Evolutionary conservation across 2,329 filamentous ascomycete species (phyloP), one percentile per base, ranked within the genome.

Genomic region (Hypoxylon sp.): DNA sequence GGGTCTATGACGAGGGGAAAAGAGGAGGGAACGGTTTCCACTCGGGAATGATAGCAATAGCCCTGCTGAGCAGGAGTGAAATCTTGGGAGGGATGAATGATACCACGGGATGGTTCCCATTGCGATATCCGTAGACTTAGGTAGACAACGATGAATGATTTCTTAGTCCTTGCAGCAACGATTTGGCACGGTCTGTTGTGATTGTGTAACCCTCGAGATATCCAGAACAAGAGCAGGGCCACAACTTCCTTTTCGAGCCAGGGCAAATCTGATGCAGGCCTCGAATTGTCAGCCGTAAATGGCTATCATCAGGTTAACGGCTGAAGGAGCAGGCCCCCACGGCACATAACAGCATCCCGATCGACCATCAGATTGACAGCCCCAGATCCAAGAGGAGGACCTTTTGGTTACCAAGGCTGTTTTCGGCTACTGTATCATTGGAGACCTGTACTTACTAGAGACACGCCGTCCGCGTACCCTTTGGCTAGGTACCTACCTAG

Each of bases 21-120:
- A 65, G 68, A 48, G 39, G 65, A 21, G 35, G 63, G 62, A 37
- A 55, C 47, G 70, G 58, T 58, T 59, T 63, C 29, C 51, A 52
- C 21, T 39, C 11, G 35, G 35, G 35, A 57, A 60, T 57, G 35
- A 27, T 63, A 51, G 61, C 62, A 65, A 67, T 50, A 69, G 72
- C 68, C 73, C 73, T 75, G 73, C 74, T 75, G 73, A 67, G 73
- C 73, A 75, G 73, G 53, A 64, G 72, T 74, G 65, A 68, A 67
- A 53, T 58, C 62, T 32, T n/a, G 27, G 35, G 31, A n/a, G 35
- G 37, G 56, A 55, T 29, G 37, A 54, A 67, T 65, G 67, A 72
- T 70, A 71, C 59, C 62, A 68, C 68, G 65, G 61, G 70, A 71
- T 70, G 68, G 70, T 67, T 69, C 65, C 66, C 62, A 69, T 52